Base-by-base conservation (phyloP, 306 rosid genomes). In the Casuarina glauca region DNA sequence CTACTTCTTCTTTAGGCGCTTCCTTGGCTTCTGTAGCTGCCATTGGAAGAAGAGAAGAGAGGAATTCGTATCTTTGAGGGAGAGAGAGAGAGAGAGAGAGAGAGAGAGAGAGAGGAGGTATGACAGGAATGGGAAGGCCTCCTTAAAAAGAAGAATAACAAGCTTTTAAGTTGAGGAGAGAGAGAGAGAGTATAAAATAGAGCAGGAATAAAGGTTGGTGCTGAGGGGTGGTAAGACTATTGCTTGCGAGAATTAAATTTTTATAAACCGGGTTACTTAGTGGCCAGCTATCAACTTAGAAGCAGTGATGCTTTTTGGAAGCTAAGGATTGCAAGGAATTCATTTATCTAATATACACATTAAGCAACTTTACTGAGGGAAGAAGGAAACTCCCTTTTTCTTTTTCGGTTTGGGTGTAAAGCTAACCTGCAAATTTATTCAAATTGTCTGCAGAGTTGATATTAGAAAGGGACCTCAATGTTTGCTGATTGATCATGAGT, bases 241-340 rank as follows among this genome's bases (percentile, higher is more conserved):
- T 52, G 66, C 6, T 68, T 10, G 0, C 10, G 9, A 71, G 36
- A 2, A 9, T 67, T 73, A 42, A 39, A 45, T n/a, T 52, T 17
- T 69, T 55, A 41, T 11, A 35, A 7, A 72, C 42, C 79, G n/a
- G 36, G 58, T 71, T 1, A 2, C 7, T 48, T 8, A 72, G 36
- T 60, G 38, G 64, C 12, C 44, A 62, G 44, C 44, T 62, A 62
- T 66, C 9, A 16, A 52, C 7, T 16, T 48, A 48, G 5, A 2
- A 66, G 90, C 82, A 85, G 81, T 41, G 88, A 85, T 85, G 84
- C 76, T 20, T 45, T 70, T 50, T 79, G 46, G 70, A 43, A 67
- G 79, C 58, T 74, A 55, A 26, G 54, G 61, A 67, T 54, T 36
- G 54, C 16, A 38, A 43, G 57, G 57, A 73, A 36, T 73, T 15